These are phyloP conservation scores for Populus nigra DNA, from an alignment of 345 rosid genomes.

Conservation along the genomic window DNA sequence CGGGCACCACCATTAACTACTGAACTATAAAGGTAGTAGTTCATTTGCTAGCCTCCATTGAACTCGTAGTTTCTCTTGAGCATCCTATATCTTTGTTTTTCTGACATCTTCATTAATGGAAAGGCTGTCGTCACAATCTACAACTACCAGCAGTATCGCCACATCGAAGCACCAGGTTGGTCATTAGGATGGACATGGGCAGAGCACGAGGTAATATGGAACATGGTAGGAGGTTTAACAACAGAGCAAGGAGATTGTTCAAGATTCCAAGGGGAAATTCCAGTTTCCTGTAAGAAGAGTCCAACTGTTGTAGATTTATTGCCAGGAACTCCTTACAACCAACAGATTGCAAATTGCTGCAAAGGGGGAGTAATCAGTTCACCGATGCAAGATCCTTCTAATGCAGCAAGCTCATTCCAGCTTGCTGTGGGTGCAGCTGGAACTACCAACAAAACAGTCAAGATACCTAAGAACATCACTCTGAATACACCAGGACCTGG, in stretches of 20 bases:
- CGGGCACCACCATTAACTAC: no score
- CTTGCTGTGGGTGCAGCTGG: conserved; percentile 73
- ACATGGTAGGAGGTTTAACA: conserved; percentile 66
- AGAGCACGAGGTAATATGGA: conserved; percentile 82
- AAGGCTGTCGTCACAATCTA: conserved; percentile 72
- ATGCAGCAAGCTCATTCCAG: conserved; percentile 72
- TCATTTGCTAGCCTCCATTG: not conserved
- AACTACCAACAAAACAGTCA: conserved; percentile 66
- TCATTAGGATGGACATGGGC: conserved; percentile 77
- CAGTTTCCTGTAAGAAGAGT: conserved; percentile 74
- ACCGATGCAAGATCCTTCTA: conserved; percentile 66
- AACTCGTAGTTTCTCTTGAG: not conserved
- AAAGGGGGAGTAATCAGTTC: conserved; percentile 85
- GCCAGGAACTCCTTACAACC: conserved; percentile 76
- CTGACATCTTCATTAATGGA: not conserved
- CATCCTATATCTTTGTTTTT: not conserved
- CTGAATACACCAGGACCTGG: conserved; percentile 83
- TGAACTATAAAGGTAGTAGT: no score
- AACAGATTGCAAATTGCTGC: conserved; percentile 76
- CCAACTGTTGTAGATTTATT: conserved; percentile 76
- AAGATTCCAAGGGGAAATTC: conserved; percentile 64
- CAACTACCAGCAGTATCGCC: conserved; percentile 88
- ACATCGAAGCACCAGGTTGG: conserved; percentile 84
- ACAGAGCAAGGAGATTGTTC: conserved; percentile 97
- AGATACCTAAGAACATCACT: conserved; percentile 71